Evolutionary conservation across 1,139 yeast genomes (phyloP).

Genomic region (Saccharomyces uvarum): DNA sequence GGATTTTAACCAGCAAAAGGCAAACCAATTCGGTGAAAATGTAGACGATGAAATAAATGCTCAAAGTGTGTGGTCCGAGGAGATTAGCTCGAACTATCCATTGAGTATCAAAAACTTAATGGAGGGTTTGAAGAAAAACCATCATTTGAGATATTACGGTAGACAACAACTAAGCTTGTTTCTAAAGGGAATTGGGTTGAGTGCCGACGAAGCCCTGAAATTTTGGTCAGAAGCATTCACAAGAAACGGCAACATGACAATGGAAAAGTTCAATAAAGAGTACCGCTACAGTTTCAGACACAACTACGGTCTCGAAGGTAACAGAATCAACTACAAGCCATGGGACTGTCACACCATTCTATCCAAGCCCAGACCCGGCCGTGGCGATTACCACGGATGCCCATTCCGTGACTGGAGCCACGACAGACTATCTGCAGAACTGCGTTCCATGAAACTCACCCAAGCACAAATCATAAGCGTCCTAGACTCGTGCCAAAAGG

Average conservation of each 20-base stretch:
- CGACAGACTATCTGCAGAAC: conserved; percentile 50
- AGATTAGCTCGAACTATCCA: conserved; percentile 63
- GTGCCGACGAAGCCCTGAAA: conserved; percentile 76
- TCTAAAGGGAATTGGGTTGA: conserved; percentile 80
- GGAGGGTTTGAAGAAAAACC: conserved; percentile 47
- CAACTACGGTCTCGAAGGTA: conserved; percentile 86
- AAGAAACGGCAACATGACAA: conserved; percentile 43
- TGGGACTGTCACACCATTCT: conserved; percentile 76
- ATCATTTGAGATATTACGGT: conserved; percentile 74
- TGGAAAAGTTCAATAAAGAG: conserved; percentile 78
- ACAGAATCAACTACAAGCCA: conserved; percentile 75
- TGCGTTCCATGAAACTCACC: conserved; percentile 60
- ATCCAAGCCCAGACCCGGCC: conserved; percentile 62
- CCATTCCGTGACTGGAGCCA: conserved; percentile 73
- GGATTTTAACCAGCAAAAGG: conserved; percentile 36
- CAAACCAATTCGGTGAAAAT: conserved; percentile 33
- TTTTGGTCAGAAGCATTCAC: conserved; percentile 76
- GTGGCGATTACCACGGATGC: conserved; percentile 81
- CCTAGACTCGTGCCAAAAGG: conserved; percentile 54
- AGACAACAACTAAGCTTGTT: conserved; percentile 82
- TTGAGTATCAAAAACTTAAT: conserved; percentile 71
- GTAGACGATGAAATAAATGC: conserved; percentile 48
- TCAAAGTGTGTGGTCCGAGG: conserved; percentile 48
- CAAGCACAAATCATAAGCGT: conserved; percentile 57
- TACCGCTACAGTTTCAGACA: conserved; percentile 84